Percentiles rank a stretch among this genome's conserved stretches.
Conservation (phyloP, 129 eudicot genomes). For the Chrysanthemum makinoi region DNA sequence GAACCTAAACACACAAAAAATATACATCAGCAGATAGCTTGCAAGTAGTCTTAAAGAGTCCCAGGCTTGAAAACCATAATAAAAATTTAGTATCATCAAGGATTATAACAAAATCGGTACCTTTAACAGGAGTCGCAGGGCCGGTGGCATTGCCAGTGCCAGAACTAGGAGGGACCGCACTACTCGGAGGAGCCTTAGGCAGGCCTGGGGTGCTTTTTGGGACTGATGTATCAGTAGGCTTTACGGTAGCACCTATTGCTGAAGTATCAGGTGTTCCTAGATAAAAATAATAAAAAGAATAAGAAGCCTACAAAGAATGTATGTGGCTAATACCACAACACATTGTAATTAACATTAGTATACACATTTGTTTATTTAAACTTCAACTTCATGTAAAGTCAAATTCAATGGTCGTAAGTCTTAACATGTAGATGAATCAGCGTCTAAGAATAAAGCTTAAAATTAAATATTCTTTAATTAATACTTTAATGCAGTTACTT, state of each 20-base stretch:
- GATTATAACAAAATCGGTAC: slow-evolving; percentile 26
- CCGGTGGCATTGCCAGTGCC: slow-evolving; percentile 29
- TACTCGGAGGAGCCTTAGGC: slow-evolving; percentile 64
- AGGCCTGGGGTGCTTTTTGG: slow-evolving; percentile 53
- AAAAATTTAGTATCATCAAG: too few species aligned
- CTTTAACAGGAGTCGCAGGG: slow-evolving; percentile 70
- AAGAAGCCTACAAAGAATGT: neutral
- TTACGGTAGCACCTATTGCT: slow-evolving; percentile 37
- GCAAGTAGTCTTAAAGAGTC: neutral
- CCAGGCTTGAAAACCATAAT: neutral
- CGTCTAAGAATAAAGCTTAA: too few species aligned
- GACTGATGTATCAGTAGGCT: slow-evolving; percentile 35
- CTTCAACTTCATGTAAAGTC: too few species aligned
- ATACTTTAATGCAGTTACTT: too few species aligned
- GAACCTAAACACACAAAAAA: slow-evolving; percentile 34
- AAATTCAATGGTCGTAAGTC: too few species aligned
- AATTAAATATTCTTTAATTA: too few species aligned
- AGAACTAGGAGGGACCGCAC: slow-evolving; percentile 31
- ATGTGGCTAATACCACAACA: neutral
- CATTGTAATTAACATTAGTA: neutral
- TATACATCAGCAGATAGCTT: slow-evolving; percentile 2
- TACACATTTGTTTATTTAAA: too few species aligned
- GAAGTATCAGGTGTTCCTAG: slow-evolving; percentile 51
- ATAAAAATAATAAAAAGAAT: neutral
- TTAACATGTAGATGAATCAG: too few species aligned